phyloP scores from a whole-genome alignment of 257 asterid species.

The Thymus mandschuricus region DNA sequence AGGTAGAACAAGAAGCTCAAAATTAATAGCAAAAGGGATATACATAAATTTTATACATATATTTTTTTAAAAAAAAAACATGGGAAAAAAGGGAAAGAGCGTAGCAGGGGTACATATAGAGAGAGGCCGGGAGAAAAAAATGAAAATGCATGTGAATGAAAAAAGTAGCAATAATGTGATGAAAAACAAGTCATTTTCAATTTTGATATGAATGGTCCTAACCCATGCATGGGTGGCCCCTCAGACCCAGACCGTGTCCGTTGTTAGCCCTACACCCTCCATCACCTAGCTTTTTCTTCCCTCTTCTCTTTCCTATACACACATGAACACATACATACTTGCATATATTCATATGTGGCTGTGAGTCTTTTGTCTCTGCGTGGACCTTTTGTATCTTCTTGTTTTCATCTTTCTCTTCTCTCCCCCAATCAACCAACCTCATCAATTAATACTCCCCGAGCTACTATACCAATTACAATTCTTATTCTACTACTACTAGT shows the following conservation, averaged over 20 bases:
- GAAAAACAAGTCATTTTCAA: background rate
- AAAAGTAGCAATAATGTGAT: constrained; percentile 39
- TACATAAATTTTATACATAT: too few relatives aligned
- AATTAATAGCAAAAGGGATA: too few relatives aligned
- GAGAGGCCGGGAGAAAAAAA: too few relatives aligned
- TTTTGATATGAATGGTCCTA: constrained; percentile 51
- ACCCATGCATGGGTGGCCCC: constrained; percentile 39
- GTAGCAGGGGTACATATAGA: too few relatives aligned
- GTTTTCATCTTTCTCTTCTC: constrained; percentile 32
- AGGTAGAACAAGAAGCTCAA: too few relatives aligned
- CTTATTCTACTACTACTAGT: too few relatives aligned
- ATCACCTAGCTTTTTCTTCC: constrained; percentile 28
- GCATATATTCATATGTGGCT: constrained; percentile 20
- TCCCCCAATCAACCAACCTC: too few relatives aligned
- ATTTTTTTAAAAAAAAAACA: too few relatives aligned
- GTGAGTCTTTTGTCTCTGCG: constrained; percentile 32
- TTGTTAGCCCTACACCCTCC: constrained; percentile 69
- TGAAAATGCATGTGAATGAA: constrained; percentile 42
- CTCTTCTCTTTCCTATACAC: background rate
- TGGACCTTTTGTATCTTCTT: constrained; percentile 36
- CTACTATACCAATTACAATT: too few relatives aligned
- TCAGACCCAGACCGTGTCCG: constrained; percentile 52
- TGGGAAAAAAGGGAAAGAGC: too few relatives aligned
- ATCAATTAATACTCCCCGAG: too few relatives aligned
- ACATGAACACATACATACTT: constrained; percentile 2